A percentile compares a stretch with the other conserved stretches of the same genome.
Evolutionary conservation across 2,329 filamentous ascomycete species (phyloP).

Genomic region (Aspergillus sp.): DNA sequence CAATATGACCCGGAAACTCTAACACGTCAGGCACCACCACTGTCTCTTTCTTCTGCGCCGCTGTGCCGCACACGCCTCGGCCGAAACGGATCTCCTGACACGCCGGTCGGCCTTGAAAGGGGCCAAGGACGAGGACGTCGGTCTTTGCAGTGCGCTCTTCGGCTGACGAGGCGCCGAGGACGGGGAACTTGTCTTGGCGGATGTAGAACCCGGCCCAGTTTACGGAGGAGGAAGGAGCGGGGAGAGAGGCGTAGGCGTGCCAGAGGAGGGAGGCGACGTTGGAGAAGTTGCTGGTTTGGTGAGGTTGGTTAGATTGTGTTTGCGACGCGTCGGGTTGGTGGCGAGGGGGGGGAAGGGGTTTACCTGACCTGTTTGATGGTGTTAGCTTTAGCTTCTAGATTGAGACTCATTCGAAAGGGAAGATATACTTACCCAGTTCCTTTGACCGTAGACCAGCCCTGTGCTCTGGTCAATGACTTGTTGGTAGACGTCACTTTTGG

Average conservation of each 20-base stretch:
- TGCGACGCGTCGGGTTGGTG: background rate
- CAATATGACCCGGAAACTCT: conserved; percentile 49
- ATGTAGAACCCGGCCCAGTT: conserved; percentile 53
- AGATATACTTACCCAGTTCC: conserved; percentile 45
- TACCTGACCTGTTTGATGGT: conserved; percentile 31
- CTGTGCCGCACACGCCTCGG: conserved; percentile 48
- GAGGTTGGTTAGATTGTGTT: background rate
- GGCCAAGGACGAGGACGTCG: conserved; percentile 43
- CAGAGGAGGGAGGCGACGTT: conserved; percentile 51
- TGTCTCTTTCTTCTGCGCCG: conserved; percentile 40
- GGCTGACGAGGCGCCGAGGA: conserved; percentile 18
- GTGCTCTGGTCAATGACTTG: conserved; percentile 41
- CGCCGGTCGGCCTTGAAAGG: conserved; percentile 50
- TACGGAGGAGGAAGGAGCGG: conserved; percentile 42
- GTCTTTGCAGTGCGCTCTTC: conserved; percentile 17
- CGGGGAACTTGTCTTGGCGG: conserved; percentile 43
- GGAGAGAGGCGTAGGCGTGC: conserved; percentile 48
- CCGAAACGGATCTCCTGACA: conserved; percentile 50
- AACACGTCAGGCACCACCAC: conserved; percentile 46
- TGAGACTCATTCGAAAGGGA: background rate
- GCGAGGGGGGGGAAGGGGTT: conserved; percentile 1
- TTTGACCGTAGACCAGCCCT: conserved; percentile 41
- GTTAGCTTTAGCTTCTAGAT: background rate
- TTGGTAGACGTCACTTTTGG: conserved; percentile 44
- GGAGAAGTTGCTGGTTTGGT: conserved; percentile 41